phyloP scores from a whole-genome alignment of 306 rosid species.

The Sphenostylis stenocarpa region DNA sequence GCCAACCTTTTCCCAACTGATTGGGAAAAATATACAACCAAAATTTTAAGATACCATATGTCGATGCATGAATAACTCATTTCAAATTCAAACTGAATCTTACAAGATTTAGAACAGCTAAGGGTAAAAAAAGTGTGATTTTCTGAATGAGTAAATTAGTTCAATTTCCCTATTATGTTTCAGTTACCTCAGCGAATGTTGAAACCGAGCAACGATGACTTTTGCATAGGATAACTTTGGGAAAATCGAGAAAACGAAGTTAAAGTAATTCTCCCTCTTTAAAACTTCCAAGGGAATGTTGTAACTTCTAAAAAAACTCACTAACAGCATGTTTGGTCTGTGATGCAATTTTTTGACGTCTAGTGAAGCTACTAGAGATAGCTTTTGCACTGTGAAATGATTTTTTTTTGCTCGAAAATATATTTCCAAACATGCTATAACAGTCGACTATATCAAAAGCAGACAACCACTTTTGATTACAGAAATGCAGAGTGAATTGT shows the following conservation, averaged over 20 bases:
- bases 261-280: neutral
- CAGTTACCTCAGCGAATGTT: neutral
- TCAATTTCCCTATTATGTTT: neutral
- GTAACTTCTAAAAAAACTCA: neutral
- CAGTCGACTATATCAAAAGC: neutral
- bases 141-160: neutral
- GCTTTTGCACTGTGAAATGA: neutral
- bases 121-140: neutral
- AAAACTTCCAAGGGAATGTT: neutral
- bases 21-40: neutral
- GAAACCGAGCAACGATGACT: neutral
- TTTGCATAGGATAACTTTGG: neutral
- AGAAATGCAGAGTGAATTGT: neutral
- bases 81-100: conserved; percentile 10
- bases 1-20: neutral
- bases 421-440: neutral
- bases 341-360: neutral
- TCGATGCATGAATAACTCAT: conserved; percentile 16
- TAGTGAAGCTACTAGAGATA: neutral
- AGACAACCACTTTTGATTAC: neutral
- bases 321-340: neutral
- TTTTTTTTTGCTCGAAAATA: neutral
- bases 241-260: neutral
- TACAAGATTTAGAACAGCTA: neutral
- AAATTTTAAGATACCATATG: neutral